Evolutionary conservation across 345 rosid genomes (phyloP).

Genomic region (Ceriops tagal): DNA sequence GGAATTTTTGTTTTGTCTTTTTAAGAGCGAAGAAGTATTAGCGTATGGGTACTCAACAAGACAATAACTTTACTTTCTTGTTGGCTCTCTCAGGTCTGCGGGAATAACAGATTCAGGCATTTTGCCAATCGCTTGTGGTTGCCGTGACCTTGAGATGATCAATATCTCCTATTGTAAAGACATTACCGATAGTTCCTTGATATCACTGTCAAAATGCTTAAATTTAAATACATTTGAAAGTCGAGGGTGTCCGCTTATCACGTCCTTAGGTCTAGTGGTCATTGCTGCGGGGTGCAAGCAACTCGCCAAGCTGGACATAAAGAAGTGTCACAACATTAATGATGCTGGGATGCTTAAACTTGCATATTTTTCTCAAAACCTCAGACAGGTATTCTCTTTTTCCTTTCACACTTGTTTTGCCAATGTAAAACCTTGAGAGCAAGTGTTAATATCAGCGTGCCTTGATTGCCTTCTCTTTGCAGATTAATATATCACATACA

Average conservation of each 20-base stretch:
- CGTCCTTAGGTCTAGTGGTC: conserved; percentile 61
- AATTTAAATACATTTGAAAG: conserved; percentile 49
- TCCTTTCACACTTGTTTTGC: not conserved
- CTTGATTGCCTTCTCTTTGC: conserved; percentile 12
- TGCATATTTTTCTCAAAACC: conserved; percentile 65
- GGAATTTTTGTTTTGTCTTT: not conserved
- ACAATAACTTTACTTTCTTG: not conserved
- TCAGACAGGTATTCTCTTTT: conserved; percentile 43
- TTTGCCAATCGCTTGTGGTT: conserved; percentile 47
- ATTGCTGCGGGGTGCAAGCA: conserved; percentile 63
- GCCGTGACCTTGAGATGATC: conserved; percentile 49
- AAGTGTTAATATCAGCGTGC: not conserved
- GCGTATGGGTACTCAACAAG: not conserved
- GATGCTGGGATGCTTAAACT: conserved; percentile 64
- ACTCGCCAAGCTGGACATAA: conserved; percentile 55
- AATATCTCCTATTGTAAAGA: conserved; percentile 56
- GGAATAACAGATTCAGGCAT: conserved; percentile 55
- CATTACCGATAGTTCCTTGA: conserved; percentile 45
- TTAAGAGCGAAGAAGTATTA: not conserved
- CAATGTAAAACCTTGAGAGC: not conserved
- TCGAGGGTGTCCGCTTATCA: conserved; percentile 59
- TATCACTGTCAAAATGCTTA: conserved; percentile 48
- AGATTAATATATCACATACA: conserved; percentile 60
- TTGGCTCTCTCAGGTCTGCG: conserved; percentile 37
- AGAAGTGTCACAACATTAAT: conserved; percentile 56